Percentiles rank a stretch among this genome's conserved stretches.
These are phyloP conservation scores for Diaporthe nobilis DNA, from an alignment of 2,329 filamentous ascomycete species.

Conservation along the genomic window DNA sequence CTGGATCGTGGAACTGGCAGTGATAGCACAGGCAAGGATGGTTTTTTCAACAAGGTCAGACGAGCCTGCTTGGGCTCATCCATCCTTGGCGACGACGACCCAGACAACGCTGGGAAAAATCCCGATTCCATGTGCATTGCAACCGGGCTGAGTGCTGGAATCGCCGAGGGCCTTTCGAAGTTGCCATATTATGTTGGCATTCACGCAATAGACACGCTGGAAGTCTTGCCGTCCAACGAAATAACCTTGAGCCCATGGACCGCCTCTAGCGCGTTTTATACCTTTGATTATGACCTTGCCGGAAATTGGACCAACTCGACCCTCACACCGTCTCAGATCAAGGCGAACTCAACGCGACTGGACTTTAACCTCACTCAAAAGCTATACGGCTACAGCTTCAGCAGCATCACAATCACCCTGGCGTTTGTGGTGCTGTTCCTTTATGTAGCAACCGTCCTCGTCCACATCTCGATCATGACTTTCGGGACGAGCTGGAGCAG, in stretches of 20 bases:
- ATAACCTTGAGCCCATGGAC: neutral
- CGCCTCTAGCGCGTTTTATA: neutral
- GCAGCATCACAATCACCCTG: neutral
- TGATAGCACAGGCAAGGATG: neutral
- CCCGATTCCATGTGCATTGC: neutral
- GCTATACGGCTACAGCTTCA: neutral
- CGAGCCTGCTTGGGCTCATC: neutral
- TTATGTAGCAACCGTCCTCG: neutral
- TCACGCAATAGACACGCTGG: neutral
- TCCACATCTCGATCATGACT: neutral
- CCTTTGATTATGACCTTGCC: fast-evolving
- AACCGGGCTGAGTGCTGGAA: neutral
- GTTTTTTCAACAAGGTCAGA: neutral
- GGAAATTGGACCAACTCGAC: neutral
- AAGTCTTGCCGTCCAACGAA: neutral
- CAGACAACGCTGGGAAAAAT: too few species aligned
- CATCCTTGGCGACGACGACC: neutral
- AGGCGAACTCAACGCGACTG: neutral
- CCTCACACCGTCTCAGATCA: neutral
- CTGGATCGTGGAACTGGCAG: neutral
- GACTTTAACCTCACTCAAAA: neutral
- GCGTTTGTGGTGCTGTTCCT: neutral
- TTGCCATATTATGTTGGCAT: neutral
- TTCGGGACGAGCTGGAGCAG: neutral
- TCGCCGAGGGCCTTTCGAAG: constrained; percentile 3